Evolutionary conservation across 75 land plant species (phyloP).

Genomic region (Cryptomeria japonica): DNA sequence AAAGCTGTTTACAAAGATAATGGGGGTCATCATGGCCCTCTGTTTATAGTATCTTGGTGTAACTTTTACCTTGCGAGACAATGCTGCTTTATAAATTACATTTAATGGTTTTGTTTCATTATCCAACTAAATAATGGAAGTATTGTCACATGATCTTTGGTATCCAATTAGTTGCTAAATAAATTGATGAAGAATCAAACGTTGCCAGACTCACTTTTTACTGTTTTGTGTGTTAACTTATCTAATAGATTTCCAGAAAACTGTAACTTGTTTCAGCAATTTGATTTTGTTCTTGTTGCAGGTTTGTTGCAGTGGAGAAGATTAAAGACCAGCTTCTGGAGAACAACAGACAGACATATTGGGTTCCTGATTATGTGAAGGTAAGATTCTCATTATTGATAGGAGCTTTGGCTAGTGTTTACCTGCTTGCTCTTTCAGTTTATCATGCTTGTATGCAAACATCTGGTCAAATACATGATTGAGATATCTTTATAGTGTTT

Average conservation of each 20-base stretch:
- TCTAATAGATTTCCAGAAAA: neutral
- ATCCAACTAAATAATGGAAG: neutral
- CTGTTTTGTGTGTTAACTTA: neutral
- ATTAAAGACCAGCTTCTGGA: constrained; percentile 83
- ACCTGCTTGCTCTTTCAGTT: neutral
- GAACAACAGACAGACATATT: constrained; percentile 83
- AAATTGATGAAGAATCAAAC: neutral
- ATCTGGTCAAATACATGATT: neutral
- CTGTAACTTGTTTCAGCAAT: neutral
- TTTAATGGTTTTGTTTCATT: neutral
- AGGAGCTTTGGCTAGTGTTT: neutral
- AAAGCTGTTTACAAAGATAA: neutral
- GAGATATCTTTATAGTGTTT: neutral
- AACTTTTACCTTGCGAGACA: neutral
- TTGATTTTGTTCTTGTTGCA: constrained; percentile 21
- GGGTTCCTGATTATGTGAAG: constrained; percentile 99
- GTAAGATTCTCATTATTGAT: constrained; percentile 24
- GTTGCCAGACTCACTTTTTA: too few relatives aligned
- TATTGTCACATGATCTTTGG: neutral
- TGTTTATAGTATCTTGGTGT: neutral
- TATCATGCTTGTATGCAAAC: neutral
- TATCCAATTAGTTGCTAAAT: neutral
- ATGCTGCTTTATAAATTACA: neutral
- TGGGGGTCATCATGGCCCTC: neutral
- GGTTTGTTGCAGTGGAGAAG: constrained; percentile 95